Evolutionary conservation across 2,329 filamentous ascomycete species (phyloP).

Genomic region (Pseudopyrenochaeta lycopersici): DNA sequence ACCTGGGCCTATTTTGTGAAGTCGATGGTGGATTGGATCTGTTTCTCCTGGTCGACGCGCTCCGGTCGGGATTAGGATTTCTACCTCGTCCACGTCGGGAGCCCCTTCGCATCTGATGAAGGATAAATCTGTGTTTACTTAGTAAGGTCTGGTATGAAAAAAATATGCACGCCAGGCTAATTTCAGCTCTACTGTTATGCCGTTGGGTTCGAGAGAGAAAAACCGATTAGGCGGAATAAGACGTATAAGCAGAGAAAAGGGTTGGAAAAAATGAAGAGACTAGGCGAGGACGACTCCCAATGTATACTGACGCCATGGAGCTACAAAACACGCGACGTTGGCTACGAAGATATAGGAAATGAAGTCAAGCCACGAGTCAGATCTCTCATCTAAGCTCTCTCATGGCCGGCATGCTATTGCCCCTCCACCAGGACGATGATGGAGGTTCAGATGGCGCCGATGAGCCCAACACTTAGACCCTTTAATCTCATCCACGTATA

Average conservation of each 20-base stretch:
- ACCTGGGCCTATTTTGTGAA: slow-evolving; percentile 15
- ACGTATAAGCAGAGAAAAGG: slow-evolving; percentile 7
- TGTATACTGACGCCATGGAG: slow-evolving; percentile 25
- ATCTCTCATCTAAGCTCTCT: slow-evolving; percentile 34
- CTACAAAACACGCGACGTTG: slow-evolving; percentile 14
- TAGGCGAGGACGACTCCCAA: slow-evolving; percentile 12
- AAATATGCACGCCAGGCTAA: slow-evolving; percentile 20
- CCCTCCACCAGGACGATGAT: slow-evolving; percentile 15
- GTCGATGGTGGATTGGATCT: slow-evolving; percentile 29
- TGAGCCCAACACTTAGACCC: slow-evolving; percentile 31
- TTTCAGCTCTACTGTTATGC: slow-evolving; percentile 35
- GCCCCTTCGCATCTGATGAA: slow-evolving; percentile 50
- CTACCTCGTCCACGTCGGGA: slow-evolving; percentile 46
- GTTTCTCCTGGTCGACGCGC: slow-evolving; percentile 33
- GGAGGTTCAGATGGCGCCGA: slow-evolving; percentile 16
- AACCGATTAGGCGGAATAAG: slow-evolving; percentile 22
- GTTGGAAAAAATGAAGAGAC: slow-evolving; percentile 9
- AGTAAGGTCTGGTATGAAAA: slow-evolving; percentile 36
- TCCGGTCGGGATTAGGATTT: slow-evolving; percentile 41
- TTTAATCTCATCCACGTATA: slow-evolving; percentile 42
- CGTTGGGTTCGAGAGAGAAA: slow-evolving; percentile 14
- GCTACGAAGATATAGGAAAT: slow-evolving; percentile 39
- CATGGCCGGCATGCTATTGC: slow-evolving; percentile 30
- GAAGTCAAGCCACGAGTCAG: slow-evolving; percentile 48
- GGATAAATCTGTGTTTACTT: slow-evolving; percentile 40